Percentiles rank a stretch among this genome's conserved stretches.
These are phyloP conservation scores for Ambrosiella beaveri DNA, from an alignment of 2,329 filamentous ascomycete species.

Conservation along the genomic window DNA sequence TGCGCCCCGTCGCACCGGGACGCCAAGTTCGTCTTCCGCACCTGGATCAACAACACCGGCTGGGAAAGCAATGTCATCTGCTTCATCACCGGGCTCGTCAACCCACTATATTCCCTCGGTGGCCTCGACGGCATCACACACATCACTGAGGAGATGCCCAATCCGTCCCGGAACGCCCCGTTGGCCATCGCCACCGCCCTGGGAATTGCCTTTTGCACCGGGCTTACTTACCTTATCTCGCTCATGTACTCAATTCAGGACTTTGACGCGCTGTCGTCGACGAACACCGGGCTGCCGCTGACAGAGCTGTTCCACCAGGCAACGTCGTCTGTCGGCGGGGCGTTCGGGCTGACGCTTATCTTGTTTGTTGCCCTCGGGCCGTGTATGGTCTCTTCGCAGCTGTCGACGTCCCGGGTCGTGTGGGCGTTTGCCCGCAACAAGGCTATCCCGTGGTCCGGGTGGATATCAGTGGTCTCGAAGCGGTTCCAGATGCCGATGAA, in stretches of 20 bases:
- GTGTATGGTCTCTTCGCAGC: conserved; percentile 22
- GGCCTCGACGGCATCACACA: conserved; percentile 31
- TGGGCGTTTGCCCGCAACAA: conserved; percentile 30
- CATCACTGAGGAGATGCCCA: conserved; percentile 33
- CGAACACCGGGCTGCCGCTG: conserved; percentile 26
- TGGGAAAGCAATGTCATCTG: conserved; percentile 32
- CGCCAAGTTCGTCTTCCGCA: conserved; percentile 32
- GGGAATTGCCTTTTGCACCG: conserved; percentile 31
- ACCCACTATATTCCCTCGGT: conserved; percentile 29
- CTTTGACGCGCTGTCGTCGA: conserved; percentile 25
- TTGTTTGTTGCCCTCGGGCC: conserved; percentile 27
- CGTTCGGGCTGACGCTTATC: conserved; percentile 25
- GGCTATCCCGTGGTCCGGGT: conserved; percentile 23
- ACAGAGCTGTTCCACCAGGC: conserved; percentile 30
- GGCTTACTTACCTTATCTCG: conserved; percentile 30
- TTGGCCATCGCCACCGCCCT: conserved; percentile 27
- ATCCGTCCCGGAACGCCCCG: conserved; percentile 24
- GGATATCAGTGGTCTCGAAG: conserved; percentile 23
- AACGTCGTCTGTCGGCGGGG: conserved; percentile 23
- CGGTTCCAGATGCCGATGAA: conserved; percentile 23
- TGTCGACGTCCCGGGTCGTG: conserved; percentile 20
- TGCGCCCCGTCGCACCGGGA: conserved; percentile 28
- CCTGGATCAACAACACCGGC: conserved; percentile 35
- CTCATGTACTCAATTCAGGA: conserved; percentile 36
- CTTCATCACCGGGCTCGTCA: conserved; percentile 33